Conservation (phyloP, 1,139 yeast species). For the Zhuliangozyma parablackwelliae region DNA sequence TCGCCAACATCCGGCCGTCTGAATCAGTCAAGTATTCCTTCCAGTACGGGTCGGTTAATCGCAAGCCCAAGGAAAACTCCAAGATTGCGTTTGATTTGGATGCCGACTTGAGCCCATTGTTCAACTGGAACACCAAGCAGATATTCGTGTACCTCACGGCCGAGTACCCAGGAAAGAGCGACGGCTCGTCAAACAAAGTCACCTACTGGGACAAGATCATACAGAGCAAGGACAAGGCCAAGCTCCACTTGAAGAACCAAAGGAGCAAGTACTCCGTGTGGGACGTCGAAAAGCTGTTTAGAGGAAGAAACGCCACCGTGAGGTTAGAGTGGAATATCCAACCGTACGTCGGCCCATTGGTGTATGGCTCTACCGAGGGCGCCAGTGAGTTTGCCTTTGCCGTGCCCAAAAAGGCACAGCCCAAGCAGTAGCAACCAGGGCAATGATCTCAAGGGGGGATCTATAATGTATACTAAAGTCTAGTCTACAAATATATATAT, state of each 20-base stretch:
- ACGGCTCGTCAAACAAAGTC: constrained; percentile 55
- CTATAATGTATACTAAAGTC: too few relatives aligned
- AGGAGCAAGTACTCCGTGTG: constrained; percentile 81
- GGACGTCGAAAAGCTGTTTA: constrained; percentile 71
- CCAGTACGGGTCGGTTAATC: constrained; percentile 65
- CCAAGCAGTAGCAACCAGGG: constrained; percentile 5
- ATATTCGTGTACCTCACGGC: constrained; percentile 87
- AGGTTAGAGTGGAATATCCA: constrained; percentile 88
- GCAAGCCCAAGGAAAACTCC: constrained; percentile 77
- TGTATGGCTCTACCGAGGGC: constrained; percentile 56
- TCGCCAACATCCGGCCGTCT: constrained; percentile 34
- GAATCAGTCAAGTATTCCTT: constrained; percentile 58
- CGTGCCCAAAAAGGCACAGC: constrained; percentile 15
- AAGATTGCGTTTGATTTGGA: constrained; percentile 68
- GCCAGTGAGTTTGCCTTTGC: constrained; percentile 27
- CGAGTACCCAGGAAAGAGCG: constrained; percentile 66
- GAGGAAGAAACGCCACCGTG: constrained; percentile 64
- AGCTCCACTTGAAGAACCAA: constrained; percentile 45
- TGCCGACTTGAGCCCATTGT: constrained; percentile 61
- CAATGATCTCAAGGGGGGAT: too few relatives aligned
- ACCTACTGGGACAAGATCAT: constrained; percentile 91
- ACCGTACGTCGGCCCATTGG: constrained; percentile 80
- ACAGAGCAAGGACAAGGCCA: constrained; percentile 53
- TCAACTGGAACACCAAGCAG: constrained; percentile 97
- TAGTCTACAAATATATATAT: too few relatives aligned